Conservation (phyloP, 2,329 filamentous ascomycete genomes). For the Monosporascus sp. region DNA sequence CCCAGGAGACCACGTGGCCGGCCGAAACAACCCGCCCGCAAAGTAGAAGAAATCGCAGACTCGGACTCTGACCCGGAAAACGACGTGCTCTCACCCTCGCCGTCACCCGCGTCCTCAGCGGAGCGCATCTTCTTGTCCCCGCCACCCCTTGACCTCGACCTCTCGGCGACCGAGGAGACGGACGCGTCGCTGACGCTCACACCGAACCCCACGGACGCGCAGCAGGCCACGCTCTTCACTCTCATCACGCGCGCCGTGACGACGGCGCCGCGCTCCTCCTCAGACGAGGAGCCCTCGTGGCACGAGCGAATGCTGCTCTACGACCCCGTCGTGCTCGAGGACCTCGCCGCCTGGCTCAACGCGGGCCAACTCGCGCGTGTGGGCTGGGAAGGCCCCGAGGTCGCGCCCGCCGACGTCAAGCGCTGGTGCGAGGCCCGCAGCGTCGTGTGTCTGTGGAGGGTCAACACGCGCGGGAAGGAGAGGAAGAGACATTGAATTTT, state of each 20-base stretch:
- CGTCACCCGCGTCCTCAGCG: constrained; percentile 30
- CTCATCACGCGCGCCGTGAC: constrained; percentile 52
- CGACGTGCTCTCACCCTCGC: constrained; percentile 13
- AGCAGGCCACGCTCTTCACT: constrained; percentile 42
- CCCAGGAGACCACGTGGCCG: constrained; percentile 20
- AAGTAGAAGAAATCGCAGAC: constrained; percentile 45
- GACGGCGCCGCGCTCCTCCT: constrained; percentile 42
- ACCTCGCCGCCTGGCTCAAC: constrained; percentile 80
- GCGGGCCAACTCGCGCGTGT: constrained; percentile 57
- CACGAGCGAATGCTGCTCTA: constrained; percentile 92
- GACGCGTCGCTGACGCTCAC: constrained; percentile 39
- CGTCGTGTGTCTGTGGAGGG: constrained; percentile 74
- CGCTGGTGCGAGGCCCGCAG: constrained; percentile 86
- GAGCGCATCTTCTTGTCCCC: constrained; percentile 41
- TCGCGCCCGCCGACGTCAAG: constrained; percentile 64
- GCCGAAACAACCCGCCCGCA: constrained; percentile 20
- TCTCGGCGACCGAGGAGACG: constrained; percentile 38
- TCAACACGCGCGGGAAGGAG: constrained; percentile 46
- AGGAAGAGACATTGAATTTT: constrained; percentile 41
- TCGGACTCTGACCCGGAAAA: constrained; percentile 50
- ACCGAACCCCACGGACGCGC: constrained; percentile 27
- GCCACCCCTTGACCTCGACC: constrained; percentile 36
- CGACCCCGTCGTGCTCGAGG: constrained; percentile 84
- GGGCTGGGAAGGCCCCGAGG: constrained; percentile 58
- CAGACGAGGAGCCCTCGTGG: constrained; percentile 61